Conservation (phyloP, 2,329 filamentous ascomycete genomes). For the Aspergillus sp. region DNA sequence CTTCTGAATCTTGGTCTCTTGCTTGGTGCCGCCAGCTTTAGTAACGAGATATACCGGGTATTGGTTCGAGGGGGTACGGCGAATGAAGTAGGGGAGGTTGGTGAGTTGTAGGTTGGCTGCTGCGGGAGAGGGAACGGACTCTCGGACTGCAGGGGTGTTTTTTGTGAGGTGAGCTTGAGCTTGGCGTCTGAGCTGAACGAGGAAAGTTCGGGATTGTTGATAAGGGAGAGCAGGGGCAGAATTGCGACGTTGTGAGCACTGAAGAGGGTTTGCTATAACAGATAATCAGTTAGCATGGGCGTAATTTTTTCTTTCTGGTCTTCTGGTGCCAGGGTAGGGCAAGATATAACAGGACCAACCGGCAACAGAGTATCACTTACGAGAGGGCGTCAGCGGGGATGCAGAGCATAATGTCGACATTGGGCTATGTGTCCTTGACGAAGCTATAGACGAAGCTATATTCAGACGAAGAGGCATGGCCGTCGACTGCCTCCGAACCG, state of each 20-base stretch:
- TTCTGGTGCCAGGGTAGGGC: background rate
- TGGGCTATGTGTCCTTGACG: constrained; percentile 21
- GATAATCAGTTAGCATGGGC: constrained; percentile 5
- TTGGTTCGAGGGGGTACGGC: constrained; percentile 61
- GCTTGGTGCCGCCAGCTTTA: constrained; percentile 68
- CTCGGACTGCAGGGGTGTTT: constrained; percentile 9
- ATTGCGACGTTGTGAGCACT: constrained; percentile 4
- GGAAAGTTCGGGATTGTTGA: constrained; percentile 29
- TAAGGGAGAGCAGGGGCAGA: constrained; percentile 12
- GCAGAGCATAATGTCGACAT: constrained; percentile 20
- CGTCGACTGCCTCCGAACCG: constrained; percentile 29
- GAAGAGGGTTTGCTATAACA: constrained; percentile 14
- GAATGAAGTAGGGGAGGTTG: constrained; percentile 60
- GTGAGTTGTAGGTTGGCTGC: constrained; percentile 27
- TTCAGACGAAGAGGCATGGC: constrained; percentile 21
- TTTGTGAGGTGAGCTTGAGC: constrained; percentile 29
- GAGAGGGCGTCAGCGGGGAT: constrained; percentile 18
- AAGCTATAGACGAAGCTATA: constrained; percentile 19
- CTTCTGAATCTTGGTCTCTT: constrained; percentile 68
- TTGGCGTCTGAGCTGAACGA: constrained; percentile 30
- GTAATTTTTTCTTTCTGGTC: background rate
- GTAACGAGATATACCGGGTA: constrained; percentile 67
- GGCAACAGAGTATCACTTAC: constrained; percentile 20
- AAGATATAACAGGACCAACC: background rate
- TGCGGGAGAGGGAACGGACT: constrained; percentile 19